Base-by-base conservation (phyloP, 2,329 filamentous ascomycete genomes). In the Monosporascus sp. region DNA sequence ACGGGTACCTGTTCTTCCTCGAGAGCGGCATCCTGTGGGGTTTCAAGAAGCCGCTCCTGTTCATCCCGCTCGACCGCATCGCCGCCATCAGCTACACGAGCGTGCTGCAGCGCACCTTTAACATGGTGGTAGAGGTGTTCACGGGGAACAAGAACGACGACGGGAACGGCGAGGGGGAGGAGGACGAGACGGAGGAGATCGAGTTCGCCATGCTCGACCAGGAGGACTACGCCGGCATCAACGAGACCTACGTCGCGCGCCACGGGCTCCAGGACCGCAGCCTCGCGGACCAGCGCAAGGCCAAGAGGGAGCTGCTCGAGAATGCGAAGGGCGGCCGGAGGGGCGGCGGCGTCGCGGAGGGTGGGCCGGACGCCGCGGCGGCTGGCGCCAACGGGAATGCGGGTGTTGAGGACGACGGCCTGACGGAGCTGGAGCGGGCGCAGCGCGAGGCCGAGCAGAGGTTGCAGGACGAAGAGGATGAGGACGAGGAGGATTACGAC, bases 131-230 rank as follows among this genome's bases (percentile, higher is more conserved):
- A 1, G 84, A 87, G 63, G 74, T 85, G 5, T 81, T 81, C 50
- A 69, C 74, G 0, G 62, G 59, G 9, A 28, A 26, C 20, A 26
- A 46, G 22, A 46, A 46, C 8, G 22, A 17, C 14, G 43, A 17
- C 9, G 22, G 43, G 8, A 24, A 20, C n/a, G 43, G 20, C 5
- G 43, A 46, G 5, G 72, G 67, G 5, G 74, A 74, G 11, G 74
- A 71, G 17, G 77, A 78, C 40, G 68, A 66, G 14, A 80, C 74
- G 1, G 80, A 85, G 56, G 85, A 88, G 62, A 70, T 86, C 22
- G 85, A 88, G 64, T 88, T 88, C 58, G 76, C 75, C 38, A 88
- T 88, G 85, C 67, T 88, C 18, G 85, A 88, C 60, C 85, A 88
- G 68, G 82, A 84, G 58, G 84, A 88, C 63, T 87, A 85, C 55